These are phyloP conservation scores for Bifiguratus adelaidae DNA, from an alignment of 192 early-diverging fungal genomes.

Conservation along the genomic window DNA sequence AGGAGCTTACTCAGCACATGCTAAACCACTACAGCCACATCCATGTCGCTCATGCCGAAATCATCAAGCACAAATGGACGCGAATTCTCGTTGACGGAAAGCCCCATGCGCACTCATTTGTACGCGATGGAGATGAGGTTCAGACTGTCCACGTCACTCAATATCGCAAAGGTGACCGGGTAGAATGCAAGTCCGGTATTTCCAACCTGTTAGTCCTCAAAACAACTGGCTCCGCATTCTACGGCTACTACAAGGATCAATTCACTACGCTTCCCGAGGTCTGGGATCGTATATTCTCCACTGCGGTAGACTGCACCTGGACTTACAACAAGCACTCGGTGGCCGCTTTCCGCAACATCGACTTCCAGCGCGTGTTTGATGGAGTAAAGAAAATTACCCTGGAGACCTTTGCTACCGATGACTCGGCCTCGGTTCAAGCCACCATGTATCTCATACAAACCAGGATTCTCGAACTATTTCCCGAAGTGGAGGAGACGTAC, in stretches of 20 bases:
- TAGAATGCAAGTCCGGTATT: slow-evolving; percentile 53
- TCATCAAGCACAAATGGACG: slow-evolving; percentile 67
- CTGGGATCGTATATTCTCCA: slow-evolving; percentile 70
- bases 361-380: slow-evolving; percentile 42
- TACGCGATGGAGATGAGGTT: slow-evolving; percentile 57
- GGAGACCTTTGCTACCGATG: slow-evolving; percentile 66
- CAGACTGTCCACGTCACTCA: slow-evolving; percentile 48
- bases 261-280: slow-evolving; percentile 64
- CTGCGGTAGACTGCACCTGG: slow-evolving; percentile 61
- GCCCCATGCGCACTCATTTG: slow-evolving; percentile 60
- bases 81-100: slow-evolving; percentile 50
- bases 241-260: slow-evolving; percentile 59
- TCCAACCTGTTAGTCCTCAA: slow-evolving; percentile 67
- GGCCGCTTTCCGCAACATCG: slow-evolving; percentile 17
- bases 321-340: slow-evolving; percentile 23
- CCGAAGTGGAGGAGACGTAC: slow-evolving; percentile 41
- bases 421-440: slow-evolving; percentile 70
- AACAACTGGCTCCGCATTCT: slow-evolving; percentile 74
- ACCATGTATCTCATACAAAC: slow-evolving; percentile 72
- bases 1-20: slow-evolving; percentile 57
- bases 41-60: slow-evolving; percentile 43
- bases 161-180: slow-evolving; percentile 22
- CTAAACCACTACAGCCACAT: slow-evolving; percentile 65
- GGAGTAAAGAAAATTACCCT: slow-evolving; percentile 54
- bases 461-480: slow-evolving; percentile 44